Conservation (phyloP, 768 basidiomycete genomes). For the Albatrellus ellisii region DNA sequence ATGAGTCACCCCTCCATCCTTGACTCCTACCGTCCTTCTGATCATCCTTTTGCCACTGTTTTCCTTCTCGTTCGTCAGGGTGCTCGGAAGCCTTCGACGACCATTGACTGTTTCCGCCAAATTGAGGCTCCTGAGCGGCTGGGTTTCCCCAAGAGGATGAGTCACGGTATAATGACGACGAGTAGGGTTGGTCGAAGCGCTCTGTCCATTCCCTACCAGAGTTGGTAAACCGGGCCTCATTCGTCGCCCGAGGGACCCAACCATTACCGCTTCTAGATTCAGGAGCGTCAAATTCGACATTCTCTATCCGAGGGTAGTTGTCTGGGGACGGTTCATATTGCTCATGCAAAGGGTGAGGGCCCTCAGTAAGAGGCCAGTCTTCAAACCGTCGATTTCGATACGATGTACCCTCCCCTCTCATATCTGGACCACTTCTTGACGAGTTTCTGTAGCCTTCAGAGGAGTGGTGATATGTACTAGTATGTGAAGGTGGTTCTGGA, state of each 20-base stretch:
- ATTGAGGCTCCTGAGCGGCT: constrained; percentile 7
- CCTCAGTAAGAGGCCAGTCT: constrained; percentile 25
- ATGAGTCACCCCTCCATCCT: constrained; percentile 22
- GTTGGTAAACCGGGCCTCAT: not conserved
- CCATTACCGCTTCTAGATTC: not conserved
- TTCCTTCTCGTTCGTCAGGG: constrained; percentile 16
- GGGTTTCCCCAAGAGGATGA: constrained; percentile 24
- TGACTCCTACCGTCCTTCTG: constrained; percentile 25
- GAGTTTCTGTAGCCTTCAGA: constrained; percentile 30
- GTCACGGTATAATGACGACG: constrained; percentile 34
- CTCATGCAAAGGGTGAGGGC: constrained; percentile 21
- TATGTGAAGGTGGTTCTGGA: constrained; percentile 39
- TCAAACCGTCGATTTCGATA: constrained; percentile 29
- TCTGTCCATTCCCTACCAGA: constrained; percentile 34
- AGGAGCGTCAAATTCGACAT: not conserved
- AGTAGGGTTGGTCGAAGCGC: constrained; percentile 32
- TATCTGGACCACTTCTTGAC: constrained; percentile 29
- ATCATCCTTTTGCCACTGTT: constrained; percentile 33
- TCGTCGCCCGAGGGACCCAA: not conserved
- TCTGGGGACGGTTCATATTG: not conserved
- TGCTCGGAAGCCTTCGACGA: constrained; percentile 7
- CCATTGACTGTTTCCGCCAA: constrained; percentile 7
- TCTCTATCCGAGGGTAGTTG: not conserved
- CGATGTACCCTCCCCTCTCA: constrained; percentile 33
- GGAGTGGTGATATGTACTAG: constrained; percentile 24